Evolutionary conservation across 2,329 filamentous ascomycete genomes (phyloP).

Genomic region (Epichloe bromicola): DNA sequence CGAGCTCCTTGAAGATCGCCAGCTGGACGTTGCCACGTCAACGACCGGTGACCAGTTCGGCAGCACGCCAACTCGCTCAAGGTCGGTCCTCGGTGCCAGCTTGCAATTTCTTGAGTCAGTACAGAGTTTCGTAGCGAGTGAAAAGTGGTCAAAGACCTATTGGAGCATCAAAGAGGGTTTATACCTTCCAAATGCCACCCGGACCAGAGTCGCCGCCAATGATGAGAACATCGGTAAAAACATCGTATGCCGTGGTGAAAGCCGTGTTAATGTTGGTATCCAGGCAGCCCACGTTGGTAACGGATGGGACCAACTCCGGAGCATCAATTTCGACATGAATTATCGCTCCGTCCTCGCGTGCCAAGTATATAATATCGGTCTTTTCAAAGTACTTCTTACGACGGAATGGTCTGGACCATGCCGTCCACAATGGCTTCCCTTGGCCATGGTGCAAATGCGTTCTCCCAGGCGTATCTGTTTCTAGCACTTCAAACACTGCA

Average conservation of each 20-base stretch:
- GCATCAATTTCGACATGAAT: slow-evolving; percentile 57
- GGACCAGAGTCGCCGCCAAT: slow-evolving; percentile 66
- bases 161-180: background rate
- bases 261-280: slow-evolving; percentile 64
- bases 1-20: background rate
- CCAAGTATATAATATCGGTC: slow-evolving; percentile 73
- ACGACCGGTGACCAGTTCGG: slow-evolving; percentile 49
- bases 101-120: slow-evolving; percentile 14
- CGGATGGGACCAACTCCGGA: slow-evolving; percentile 38
- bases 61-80: slow-evolving; percentile 33
- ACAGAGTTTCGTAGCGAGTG: background rate
- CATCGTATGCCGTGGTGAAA: slow-evolving; percentile 61
- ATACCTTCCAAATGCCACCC: slow-evolving; percentile 62
- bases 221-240: slow-evolving; percentile 64
- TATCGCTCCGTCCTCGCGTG: slow-evolving; percentile 75
- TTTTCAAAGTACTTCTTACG: slow-evolving; percentile 45
- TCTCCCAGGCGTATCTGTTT: slow-evolving; percentile 25
- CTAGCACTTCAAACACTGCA: slow-evolving; percentile 33
- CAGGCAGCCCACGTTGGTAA: slow-evolving; percentile 49
- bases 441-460: slow-evolving; percentile 35
- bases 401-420: slow-evolving; percentile 71
- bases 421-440: slow-evolving; percentile 55
- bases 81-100: slow-evolving; percentile 41
- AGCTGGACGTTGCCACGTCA: slow-evolving; percentile 32
- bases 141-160: slow-evolving; percentile 5